Evolutionary conservation across 2,329 filamentous ascomycete species (phyloP).

Genomic region (Penicillium verrucosum): DNA sequence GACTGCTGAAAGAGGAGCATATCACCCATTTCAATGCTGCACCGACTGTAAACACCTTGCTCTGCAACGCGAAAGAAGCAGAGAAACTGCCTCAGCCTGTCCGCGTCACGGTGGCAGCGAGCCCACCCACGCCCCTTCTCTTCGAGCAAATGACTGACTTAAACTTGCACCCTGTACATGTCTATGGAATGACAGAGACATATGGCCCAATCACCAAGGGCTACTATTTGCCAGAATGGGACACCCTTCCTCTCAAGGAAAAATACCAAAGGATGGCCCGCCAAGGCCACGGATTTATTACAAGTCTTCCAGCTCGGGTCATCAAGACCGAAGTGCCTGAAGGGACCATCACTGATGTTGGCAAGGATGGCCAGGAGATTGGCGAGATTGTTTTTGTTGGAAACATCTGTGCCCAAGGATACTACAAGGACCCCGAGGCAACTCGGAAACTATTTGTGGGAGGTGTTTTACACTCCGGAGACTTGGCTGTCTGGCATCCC

Average conservation of each 20-base stretch:
- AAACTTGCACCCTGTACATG: conserved; percentile 87
- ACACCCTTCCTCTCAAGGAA: conserved; percentile 67
- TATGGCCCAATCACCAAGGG: conserved; percentile 96
- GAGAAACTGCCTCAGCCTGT: conserved; percentile 66
- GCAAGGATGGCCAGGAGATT: conserved; percentile 68
- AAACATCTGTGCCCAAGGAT: conserved; percentile 88
- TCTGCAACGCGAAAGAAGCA: conserved; percentile 78
- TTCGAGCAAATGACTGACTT: conserved; percentile 89
- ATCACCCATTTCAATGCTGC: conserved; percentile 96
- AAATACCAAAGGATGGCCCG: conserved; percentile 88
- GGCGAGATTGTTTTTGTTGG: conserved; percentile 83
- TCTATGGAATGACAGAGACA: conserved; percentile 84
- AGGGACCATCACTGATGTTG: conserved; percentile 64
- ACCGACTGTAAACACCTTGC: conserved; percentile 90
- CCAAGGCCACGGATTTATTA: conserved; percentile 88
- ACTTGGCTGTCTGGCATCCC: conserved; percentile 87
- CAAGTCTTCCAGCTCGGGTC: conserved; percentile 73
- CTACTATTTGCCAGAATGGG: conserved; percentile 83
- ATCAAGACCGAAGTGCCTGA: conserved; percentile 74
- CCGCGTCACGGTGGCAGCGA: conserved; percentile 86
- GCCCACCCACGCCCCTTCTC: conserved; percentile 81
- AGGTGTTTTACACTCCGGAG: conserved; percentile 82
- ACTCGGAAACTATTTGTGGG: conserved; percentile 84
- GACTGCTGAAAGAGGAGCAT: conserved; percentile 74
- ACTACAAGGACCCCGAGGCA: conserved; percentile 85